Base-by-base conservation (phyloP, 2,329 filamentous ascomycete species). In the Akanthomyces uredinophilus region DNA sequence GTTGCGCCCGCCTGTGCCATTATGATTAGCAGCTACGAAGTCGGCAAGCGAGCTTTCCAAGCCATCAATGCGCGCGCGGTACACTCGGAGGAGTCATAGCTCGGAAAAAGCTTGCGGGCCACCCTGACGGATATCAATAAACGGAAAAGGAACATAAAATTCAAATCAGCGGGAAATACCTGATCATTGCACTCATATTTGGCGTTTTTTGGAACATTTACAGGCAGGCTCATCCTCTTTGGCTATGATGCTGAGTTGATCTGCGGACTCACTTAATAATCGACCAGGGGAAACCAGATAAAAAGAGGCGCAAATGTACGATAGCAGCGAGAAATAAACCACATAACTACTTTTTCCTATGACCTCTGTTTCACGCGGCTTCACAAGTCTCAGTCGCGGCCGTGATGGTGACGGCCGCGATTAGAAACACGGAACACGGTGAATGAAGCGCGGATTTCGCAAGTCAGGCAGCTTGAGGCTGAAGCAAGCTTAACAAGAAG, bases 21-120 rank as follows among this genome's bases (percentile, higher is more conserved):
- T 72, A 99, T 99, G 95, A 98, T 99, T 72, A 96, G 91, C 72
- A 96, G 89, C 72, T 99, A 98, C 74, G 95, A 99, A 75, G 85
- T 98, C 43, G 93, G 95, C 56, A 99, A 99, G 81, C 88, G 90
- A 74, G 87, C 90, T 72, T 96, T 96, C 39, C 82, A 86, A 60
- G 83, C 84, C 13, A 85, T 91, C 55, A 97, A 98, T 64, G 81
- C 84, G 70, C 77, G 72, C 22, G 64, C 68, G 1, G 55, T 52
- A 37, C 63, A 43, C 1, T 66, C 66, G 11, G 57, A 60, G 51
- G 24, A 62, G 32, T 44, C 22, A 44, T 27, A 49, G 32, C 11
- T 54, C 18, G 58, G 27, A 14, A 10, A 44, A 58, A 20, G 3
- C 20, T 41, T n/a, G n/a, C 27, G 27, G 4, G 4, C 27, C n/a